phyloP scores from a whole-genome alignment of 768 basidiomycete genomes.

The Lactarius hatsudake region DNA sequence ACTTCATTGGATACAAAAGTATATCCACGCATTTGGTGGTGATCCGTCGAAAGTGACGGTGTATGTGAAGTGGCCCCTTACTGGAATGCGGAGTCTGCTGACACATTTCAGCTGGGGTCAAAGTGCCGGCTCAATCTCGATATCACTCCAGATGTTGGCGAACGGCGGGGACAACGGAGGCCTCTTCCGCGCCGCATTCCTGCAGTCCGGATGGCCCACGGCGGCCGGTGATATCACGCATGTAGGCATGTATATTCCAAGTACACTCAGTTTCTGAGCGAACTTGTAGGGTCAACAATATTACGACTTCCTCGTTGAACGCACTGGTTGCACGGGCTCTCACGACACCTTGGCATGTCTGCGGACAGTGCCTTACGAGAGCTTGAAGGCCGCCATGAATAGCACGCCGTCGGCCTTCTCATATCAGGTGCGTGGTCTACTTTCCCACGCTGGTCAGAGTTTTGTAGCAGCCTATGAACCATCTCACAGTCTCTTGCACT shows the following conservation, averaged over 20 bases:
- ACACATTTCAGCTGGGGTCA: slow-evolving; percentile 42
- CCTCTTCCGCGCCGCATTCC: slow-evolving; percentile 43
- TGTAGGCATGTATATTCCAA: slow-evolving; percentile 34
- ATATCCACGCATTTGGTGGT: slow-evolving; percentile 62
- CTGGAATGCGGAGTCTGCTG: background rate
- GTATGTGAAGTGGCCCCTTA: slow-evolving; percentile 34
- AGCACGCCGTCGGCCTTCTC: slow-evolving; percentile 32
- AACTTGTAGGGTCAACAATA: slow-evolving; percentile 32
- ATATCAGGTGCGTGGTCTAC: slow-evolving; percentile 32
- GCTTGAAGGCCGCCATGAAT: slow-evolving; percentile 36
- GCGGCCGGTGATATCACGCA: slow-evolving; percentile 33
- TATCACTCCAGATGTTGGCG: slow-evolving; percentile 42
- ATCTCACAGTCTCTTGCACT: slow-evolving; percentile 30
- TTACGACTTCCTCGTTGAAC: slow-evolving; percentile 42
- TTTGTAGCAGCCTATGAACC: background rate
- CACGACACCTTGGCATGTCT: slow-evolving; percentile 44
- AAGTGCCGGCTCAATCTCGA: slow-evolving; percentile 51
- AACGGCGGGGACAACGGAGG: slow-evolving; percentile 38
- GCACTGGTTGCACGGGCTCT: slow-evolving; percentile 37
- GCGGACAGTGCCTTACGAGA: slow-evolving; percentile 35
- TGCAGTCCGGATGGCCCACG: slow-evolving; percentile 42
- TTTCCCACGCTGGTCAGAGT: background rate
- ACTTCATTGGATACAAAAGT: slow-evolving; percentile 62
- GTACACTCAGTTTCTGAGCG: background rate
- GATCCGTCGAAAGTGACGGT: slow-evolving; percentile 58